Base-by-base conservation (phyloP, 257 asterid genomes). In the Cinchona pubescens region DNA sequence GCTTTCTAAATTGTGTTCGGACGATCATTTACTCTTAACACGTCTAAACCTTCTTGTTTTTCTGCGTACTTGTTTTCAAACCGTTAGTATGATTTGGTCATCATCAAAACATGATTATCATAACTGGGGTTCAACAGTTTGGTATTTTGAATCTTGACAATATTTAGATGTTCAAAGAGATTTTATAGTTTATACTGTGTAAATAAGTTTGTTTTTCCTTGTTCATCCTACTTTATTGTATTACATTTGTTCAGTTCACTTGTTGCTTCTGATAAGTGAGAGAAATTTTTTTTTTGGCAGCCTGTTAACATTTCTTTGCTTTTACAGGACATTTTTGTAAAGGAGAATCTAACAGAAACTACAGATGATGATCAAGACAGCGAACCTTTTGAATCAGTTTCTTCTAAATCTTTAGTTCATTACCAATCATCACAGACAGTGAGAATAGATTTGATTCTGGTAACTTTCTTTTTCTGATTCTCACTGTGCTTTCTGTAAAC, bases 381-480 rank as follows among this genome's bases (percentile, higher is more conserved):
- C 72, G 90, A 87, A 42, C 59, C 81, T 81, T 89, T 91, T 67
- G 88, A 83, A 75, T 80, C 82, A 5, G 79, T 78, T 68, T 76
- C 84, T 62, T 79, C 86, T 14, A 82, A 84, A 76, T 82, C 87
- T 55, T 69, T 76, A 59, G 70, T 56, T 82, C 83, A 76, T 59
- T 80, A 81, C 67, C 94, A 87, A 65, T 79, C 84, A 78, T 78
- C 85, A 76, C 90, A 86, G 83, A 80, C 85, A 51, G 80, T 83
- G 79, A 82, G 87, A 86, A 87, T 73, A 79, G 99, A 94, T 84
- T 79, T 94, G 79, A 83, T 92, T 76, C 81, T 94, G 97, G 98
- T 94, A 81, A 82, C 79, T 61, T 48, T 80, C 77, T 82, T 53
- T 40, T 38, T 48, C 49, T 67, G 48, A 65, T 73, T 48, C 27